A percentile compares a stretch with the other conserved stretches of the same genome.
phyloP scores from a whole-genome alignment of 495 filamentous ascomycete genomes.

The Copromyces sp. region DNA sequence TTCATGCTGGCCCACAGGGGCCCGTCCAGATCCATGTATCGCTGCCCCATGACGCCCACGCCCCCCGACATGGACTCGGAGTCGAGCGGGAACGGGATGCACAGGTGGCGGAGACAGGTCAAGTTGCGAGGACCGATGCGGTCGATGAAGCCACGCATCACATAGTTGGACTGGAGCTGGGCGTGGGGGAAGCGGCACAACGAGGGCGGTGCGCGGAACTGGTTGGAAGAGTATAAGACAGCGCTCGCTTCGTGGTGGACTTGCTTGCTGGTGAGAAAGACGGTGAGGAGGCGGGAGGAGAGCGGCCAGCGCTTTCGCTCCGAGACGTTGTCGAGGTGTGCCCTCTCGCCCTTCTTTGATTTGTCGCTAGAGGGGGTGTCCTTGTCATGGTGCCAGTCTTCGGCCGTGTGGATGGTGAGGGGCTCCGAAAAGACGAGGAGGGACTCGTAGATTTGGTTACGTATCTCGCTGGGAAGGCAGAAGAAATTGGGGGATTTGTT shows the following conservation, averaged over 20 bases:
- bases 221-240: slow-evolving; percentile 10
- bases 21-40: not conserved
- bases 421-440: slow-evolving; percentile 5
- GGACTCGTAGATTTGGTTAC: slow-evolving; percentile 12
- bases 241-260: slow-evolving; percentile 7
- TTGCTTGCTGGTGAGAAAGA: slow-evolving; percentile 7
- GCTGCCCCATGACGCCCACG: not conserved
- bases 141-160: slow-evolving; percentile 13
- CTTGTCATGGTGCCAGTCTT: not conserved
- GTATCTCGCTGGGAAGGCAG: slow-evolving; percentile 10
- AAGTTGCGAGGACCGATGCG: slow-evolving; percentile 6
- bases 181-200: not conserved
- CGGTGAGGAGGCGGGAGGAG: not conserved
- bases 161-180: slow-evolving; percentile 10
- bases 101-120: slow-evolving; percentile 1
- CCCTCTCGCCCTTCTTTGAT: not conserved
- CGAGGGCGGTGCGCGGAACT: not conserved
- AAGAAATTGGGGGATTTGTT: not conserved
- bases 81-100: slow-evolving; percentile 6
- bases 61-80: not conserved
- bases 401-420: not conserved
- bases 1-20: slow-evolving; percentile 24
- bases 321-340: not conserved
- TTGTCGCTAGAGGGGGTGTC: not conserved
- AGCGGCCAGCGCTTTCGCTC: slow-evolving; percentile 1